Evolutionary conservation across 164 flowering plant species (phyloP).

Genomic region (Magnolia kwangsiensis): DNA sequence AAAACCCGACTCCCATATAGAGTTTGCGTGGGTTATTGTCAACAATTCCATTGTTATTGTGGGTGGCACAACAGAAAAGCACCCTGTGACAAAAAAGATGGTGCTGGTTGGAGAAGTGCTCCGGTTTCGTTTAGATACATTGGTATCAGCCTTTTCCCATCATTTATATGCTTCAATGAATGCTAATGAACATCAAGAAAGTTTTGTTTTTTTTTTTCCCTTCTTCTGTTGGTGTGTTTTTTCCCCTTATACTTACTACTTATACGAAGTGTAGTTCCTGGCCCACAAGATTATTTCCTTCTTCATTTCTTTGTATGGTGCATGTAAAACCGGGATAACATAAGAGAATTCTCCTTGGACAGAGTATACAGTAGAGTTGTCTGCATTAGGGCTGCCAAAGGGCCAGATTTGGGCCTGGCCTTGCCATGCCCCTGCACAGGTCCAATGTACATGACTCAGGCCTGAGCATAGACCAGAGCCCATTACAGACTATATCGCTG

Average conservation of each 20-base stretch:
- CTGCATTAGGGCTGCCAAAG: no score
- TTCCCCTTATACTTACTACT: background rate
- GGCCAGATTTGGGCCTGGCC: no score
- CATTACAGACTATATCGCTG: no score
- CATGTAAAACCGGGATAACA: no score
- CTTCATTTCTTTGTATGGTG: no score
- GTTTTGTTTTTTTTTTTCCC: no score
- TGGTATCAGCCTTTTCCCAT: constrained; percentile 37
- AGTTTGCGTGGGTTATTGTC: constrained; percentile 77
- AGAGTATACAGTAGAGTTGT: no score
- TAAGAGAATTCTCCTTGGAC: no score
- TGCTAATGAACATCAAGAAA: background rate
- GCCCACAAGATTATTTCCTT: no score
- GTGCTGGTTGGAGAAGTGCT: constrained; percentile 75
- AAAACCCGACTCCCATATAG: constrained; percentile 91
- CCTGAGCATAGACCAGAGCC: no score
- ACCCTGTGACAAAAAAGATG: constrained; percentile 81
- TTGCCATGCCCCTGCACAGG: no score
- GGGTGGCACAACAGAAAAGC: constrained; percentile 92
- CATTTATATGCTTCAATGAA: background rate
- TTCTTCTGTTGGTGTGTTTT: background rate
- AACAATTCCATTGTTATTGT: constrained; percentile 73
- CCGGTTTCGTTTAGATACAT: constrained; percentile 55
- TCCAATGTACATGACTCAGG: no score
- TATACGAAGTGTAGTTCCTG: background rate